Percentiles rank a stretch among this genome's conserved stretches.
Conservation (phyloP, 495 filamentous ascomycete genomes). For the Rostrohypoxylon terebratum region DNA sequence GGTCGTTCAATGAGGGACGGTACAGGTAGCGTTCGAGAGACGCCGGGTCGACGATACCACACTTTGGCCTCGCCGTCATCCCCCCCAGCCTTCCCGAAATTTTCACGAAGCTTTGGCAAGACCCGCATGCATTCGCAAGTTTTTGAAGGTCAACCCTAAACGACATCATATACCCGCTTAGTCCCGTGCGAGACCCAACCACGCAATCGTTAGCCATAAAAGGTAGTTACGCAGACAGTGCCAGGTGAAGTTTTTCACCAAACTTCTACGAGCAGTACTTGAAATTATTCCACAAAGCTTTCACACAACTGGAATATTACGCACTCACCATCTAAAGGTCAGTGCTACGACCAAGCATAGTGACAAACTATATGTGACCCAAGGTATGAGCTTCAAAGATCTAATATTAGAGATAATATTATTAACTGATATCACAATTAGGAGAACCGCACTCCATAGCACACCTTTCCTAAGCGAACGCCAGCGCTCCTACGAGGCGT, state of each 20-base stretch:
- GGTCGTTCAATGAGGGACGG: no score
- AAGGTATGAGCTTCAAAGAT: not conserved
- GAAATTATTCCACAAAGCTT: not conserved
- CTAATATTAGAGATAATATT: not conserved
- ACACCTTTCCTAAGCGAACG: not conserved
- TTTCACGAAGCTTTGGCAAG: no score
- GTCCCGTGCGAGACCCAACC: not conserved
- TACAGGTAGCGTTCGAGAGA: no score
- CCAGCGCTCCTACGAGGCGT: not conserved
- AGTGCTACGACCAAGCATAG: constrained; percentile 1
- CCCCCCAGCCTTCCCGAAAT: no score
- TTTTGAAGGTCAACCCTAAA: no score
- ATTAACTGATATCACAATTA: not conserved
- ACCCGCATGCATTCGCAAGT: no score
- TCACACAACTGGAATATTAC: not conserved
- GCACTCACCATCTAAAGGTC: constrained; percentile 18
- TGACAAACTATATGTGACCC: not conserved
- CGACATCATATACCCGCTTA: not conserved
- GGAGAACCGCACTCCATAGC: constrained; percentile 1
- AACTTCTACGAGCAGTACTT: not conserved
- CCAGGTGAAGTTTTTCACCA: not conserved
- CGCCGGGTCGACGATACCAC: no score
- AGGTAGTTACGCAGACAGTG: not conserved
- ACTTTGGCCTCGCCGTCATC: no score
- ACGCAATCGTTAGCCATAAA: not conserved